Evolutionary conservation across 352 stramenopile species (phyloP).

Genomic region (Phytopythium vexans): DNA sequence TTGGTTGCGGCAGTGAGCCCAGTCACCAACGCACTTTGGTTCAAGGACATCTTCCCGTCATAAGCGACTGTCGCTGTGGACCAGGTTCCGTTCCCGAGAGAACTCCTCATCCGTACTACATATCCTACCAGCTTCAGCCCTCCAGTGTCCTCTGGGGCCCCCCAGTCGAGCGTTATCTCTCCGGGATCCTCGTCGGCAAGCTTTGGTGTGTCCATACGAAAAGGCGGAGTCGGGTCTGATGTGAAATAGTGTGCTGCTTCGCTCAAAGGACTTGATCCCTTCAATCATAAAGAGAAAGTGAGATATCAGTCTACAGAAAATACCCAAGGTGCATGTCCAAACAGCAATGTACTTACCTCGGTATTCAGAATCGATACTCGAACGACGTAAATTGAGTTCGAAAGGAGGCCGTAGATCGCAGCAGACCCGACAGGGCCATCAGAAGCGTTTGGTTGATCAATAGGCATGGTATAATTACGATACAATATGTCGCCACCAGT

Average conservation of each 20-base stretch:
- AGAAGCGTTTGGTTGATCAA: conserved; percentile 6
- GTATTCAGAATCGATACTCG: conserved; percentile 13
- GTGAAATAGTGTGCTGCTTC: conserved; percentile 24
- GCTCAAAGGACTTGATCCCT: conserved; percentile 35
- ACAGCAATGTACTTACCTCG: conserved; percentile 10
- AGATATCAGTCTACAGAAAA: conserved; percentile 3
- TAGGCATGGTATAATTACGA: conserved; percentile 7
- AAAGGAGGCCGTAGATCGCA: conserved; percentile 27
- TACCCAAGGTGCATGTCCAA: no score
- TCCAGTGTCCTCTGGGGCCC: conserved; percentile 32
- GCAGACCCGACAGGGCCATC: conserved; percentile 15
- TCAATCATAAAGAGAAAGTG: conserved; percentile 5
- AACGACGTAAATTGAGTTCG: conserved; percentile 33
- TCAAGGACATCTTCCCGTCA: conserved; percentile 23
- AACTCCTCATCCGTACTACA: conserved; percentile 19
- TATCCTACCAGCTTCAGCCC: conserved; percentile 48
- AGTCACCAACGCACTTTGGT: conserved; percentile 16
- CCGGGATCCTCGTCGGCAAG: conserved; percentile 39
- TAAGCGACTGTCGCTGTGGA: conserved; percentile 26
- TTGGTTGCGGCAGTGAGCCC: conserved; percentile 32
- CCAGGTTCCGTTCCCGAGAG: conserved; percentile 30
- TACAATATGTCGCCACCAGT: conserved; percentile 14
- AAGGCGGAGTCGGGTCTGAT: conserved; percentile 20
- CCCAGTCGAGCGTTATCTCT: conserved; percentile 41
- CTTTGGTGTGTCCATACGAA: conserved; percentile 18